Evolutionary conservation across 2,329 filamentous ascomycete species (phyloP), one percentile per base, ranked within the genome.

Genomic region (Pyrenochaeta sp.): DNA sequence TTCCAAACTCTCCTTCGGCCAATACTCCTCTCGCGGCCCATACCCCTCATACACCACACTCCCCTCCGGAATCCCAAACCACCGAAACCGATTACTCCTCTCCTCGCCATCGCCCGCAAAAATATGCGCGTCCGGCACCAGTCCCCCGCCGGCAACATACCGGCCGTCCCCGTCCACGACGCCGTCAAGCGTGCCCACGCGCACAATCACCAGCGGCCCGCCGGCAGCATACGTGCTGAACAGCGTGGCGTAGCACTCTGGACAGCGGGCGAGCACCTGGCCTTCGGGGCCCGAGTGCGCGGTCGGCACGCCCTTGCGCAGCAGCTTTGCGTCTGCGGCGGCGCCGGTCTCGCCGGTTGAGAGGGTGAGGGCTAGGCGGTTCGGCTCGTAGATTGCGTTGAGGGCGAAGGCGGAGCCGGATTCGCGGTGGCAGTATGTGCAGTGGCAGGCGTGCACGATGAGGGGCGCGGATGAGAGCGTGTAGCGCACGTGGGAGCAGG

Each of bases 61-160:
- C 72, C 72, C 9, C 51, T 48, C 35, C 75, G 30, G 19, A 31
- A 48, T 13, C 49, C 35, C 37, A 77, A 47, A 53, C 74, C 77
- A 14, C 53, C 49, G 41, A 58, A 42, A 36, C 68, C 73, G 28
- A 31, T 18, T 31, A 10, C 15, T 19, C 15, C 8, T 31, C 47
- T 65, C 72, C 36, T 69, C 72, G 13, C 31, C 26, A 7, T 27
- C 22, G 10, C 39, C 30, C 48, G 42, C 46, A 24, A 61, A 80
- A 35, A 77, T 74, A 56, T 79, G 74, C n/a, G 73, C 66, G 51
- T 77, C 73, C 1, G 76, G 77, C n/a, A 65, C 63, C n/a, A 76
- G 43, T 38, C 66, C 55, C 6, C 32, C 40, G 24, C 28, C 29
- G 13, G 24, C 15, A 6, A 26, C 26, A 39, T 39, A 30, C 9